Evolutionary conservation across 495 filamentous ascomycete species (phyloP).

Genomic region (Neurospora sp.): DNA sequence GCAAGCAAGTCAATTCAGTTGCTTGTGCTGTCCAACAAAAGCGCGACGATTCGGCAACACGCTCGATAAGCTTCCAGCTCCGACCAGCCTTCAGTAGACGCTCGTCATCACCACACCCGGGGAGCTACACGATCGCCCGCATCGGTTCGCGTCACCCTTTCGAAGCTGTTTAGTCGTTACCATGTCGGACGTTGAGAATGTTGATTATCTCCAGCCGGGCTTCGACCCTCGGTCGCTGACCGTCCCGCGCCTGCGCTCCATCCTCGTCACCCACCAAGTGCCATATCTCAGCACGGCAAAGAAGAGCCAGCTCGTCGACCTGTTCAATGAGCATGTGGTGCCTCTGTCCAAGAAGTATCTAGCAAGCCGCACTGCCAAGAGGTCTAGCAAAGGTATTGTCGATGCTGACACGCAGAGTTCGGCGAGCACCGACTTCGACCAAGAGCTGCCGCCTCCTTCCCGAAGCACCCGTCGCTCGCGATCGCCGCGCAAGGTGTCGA

Average conservation of each 20-base stretch:
- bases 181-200: constrained; percentile 56
- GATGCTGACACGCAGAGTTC: constrained; percentile 52
- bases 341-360: constrained; percentile 69
- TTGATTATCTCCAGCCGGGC: constrained; percentile 71
- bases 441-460: constrained; percentile 32
- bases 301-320: constrained; percentile 73
- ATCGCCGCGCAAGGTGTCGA: constrained; percentile 38
- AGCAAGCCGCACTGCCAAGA: constrained; percentile 62
- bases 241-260: constrained; percentile 74
- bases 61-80: background rate
- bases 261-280: constrained; percentile 79
- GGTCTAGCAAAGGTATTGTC: constrained; percentile 75
- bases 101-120: background rate
- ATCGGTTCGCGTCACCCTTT: background rate
- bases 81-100: background rate
- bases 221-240: constrained; percentile 81
- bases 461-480: constrained; percentile 24
- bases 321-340: constrained; percentile 71
- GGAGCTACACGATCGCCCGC: background rate
- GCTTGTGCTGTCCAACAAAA: background rate
- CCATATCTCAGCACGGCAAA: constrained; percentile 72
- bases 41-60: background rate
- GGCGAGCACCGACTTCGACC: constrained; percentile 28
- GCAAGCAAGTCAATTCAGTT: background rate
- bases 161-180: constrained; percentile 7